Conservation (phyloP, 2,329 filamentous ascomycete genomes). For the Botryosphaeria dothidea region DNA sequence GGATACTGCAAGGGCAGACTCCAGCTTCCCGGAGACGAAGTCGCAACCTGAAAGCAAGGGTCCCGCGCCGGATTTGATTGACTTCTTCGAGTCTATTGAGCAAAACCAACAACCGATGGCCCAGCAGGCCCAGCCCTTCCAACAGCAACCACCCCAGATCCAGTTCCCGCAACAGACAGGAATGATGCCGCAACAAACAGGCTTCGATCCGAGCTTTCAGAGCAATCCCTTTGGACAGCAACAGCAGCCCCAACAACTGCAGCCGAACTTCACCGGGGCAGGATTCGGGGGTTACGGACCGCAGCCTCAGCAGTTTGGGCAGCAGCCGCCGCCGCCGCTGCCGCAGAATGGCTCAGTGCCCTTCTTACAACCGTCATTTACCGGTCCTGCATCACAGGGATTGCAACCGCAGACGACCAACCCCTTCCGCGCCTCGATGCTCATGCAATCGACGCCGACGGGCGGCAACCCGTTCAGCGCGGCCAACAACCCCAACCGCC, state of each 20-base stretch:
- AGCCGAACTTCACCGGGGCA: conserved; percentile 67
- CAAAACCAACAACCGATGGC: conserved; percentile 71
- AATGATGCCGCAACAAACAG: conserved; percentile 20
- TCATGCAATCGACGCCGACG: conserved; percentile 29
- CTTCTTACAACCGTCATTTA: conserved; percentile 12
- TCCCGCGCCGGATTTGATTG: conserved; percentile 78
- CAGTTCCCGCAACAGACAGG: conserved; percentile 28
- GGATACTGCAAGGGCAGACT: conserved; percentile 21
- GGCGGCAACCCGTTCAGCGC: conserved; percentile 24
- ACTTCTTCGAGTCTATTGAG: conserved; percentile 89
- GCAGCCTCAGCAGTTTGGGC: conserved; percentile 59
- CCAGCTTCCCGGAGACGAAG: conserved; percentile 36
- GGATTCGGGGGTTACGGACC: conserved; percentile 82
- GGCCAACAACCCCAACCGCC: conserved; percentile 52
- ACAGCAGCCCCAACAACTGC: conserved; percentile 45
- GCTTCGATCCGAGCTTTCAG: conserved; percentile 24
- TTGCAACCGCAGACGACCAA: conserved; percentile 66
- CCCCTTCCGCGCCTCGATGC: conserved; percentile 68
- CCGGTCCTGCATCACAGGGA: conserved; percentile 38
- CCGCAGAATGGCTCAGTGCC: conserved; percentile 27
- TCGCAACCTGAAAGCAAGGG: conserved; percentile 51
- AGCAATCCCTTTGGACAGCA: conserved; percentile 44
- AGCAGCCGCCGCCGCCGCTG: conserved; percentile 24
- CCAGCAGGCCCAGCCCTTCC: conserved; percentile 31
- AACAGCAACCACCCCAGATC: conserved; percentile 30